Evolutionary conservation across 352 stramenopile genomes (phyloP), one percentile per base, ranked within the genome.

Genomic region (Peronospora belbahrii): DNA sequence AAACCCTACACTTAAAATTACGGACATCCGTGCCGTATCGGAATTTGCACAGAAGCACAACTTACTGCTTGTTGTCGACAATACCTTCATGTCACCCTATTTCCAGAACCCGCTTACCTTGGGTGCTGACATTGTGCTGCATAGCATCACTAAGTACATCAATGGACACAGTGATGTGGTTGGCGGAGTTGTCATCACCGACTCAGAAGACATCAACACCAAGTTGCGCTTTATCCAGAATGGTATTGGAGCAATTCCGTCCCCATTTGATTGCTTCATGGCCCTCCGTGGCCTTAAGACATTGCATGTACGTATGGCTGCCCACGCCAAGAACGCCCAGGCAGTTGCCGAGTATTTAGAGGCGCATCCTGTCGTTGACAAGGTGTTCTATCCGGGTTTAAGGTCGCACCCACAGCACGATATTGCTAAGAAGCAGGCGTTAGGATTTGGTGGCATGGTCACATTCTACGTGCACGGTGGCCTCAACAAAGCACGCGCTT

Each of bases 91-190:
- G 59, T 92, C 84, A 34, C 89, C 89, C 0, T 95, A 97, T 60
- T 93, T 97, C 62, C 82, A 91, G 62, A 93, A 92, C 57, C 93
- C 93, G 8, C 70, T 98, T 13, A 75, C 85, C 39, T 73, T 96
- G 15, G 93, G 93, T 31, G 86, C 81, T 24, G 88, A 98, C 62
- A 72, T 98, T 17, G 88, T 94, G 24, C 77, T 97, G 42, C 91
- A 97, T 69, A 96, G 79, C 49, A 77, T 96, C 54, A 98, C 93
- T 65, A 98, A 98, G 78, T 98, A 96, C 74, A 97, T 97, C 59
- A 94, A 96, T 59, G 91, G 91, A 45, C 91, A 97, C 71, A 97
- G 94, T 55, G 91, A 96, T 48, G 89, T 94, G 6, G 85, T 97
- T 33, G 89, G 92, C 45, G 93, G 93, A 34, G 87, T 94, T 14